Base-by-base conservation (phyloP, 345 rosid species). In the Excoecaria cochinchinensis region DNA sequence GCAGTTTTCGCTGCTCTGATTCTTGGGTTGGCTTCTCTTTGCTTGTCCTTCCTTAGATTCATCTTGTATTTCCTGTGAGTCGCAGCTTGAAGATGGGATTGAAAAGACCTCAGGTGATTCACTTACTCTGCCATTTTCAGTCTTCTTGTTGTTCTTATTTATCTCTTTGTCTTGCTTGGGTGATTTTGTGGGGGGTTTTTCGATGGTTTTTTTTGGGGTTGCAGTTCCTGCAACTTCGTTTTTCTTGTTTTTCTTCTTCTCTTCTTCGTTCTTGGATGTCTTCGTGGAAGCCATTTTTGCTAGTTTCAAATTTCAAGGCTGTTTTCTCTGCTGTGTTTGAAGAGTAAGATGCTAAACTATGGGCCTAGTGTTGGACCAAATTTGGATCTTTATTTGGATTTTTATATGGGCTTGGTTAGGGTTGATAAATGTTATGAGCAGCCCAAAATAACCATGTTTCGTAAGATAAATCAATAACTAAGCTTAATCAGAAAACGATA, bases 221-320 rank as follows among this genome's bases (percentile, higher is more conserved):
- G 38, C n/a, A n/a, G 53, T 62, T 22, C 52, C 40, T 59, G 22
- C 69, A 39, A 39, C 60, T 59, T 36, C 3, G 25, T 44, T 47
- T 4, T 68, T 68, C 6, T 72, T 58, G 69, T 72, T 71, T 52
- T 78, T 67, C 61, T 78, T 60, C 21, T 58, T 56, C 3, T 31
- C 50, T 51, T 42, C 64, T 16, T 74, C 72, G 31, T 69, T 44
- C 4, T 52, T 19, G 22, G 74, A 59, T 68, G 40, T 73, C 53
- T 68, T 74, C 56, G n/a, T 62, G 67, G 78, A 74, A 11, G 78
- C 82, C 82, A 64, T 79, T 40, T 4, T 40, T 42, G 72, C 55
- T 5, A 48, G 17, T 63, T 63, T 36, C 10, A 39, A 67, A 8
- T 36, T 50, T 57, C 47, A 9, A 62, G 61, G 60, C 12, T 1